Evolutionary conservation across 176 grass and related monocot genomes (phyloP), one percentile per base, ranked within the genome.

Genomic region (Puya raimondii): DNA sequence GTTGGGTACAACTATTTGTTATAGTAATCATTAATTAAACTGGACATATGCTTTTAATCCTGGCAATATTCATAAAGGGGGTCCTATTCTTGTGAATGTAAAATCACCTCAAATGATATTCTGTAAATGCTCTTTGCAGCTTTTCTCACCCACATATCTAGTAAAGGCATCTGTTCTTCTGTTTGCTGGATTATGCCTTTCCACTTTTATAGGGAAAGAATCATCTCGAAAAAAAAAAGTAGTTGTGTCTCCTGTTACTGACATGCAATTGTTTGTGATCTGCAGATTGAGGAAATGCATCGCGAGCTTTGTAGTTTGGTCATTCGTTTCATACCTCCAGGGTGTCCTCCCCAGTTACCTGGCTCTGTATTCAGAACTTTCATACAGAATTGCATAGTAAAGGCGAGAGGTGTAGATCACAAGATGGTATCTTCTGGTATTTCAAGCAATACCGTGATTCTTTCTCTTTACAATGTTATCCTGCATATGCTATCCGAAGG

Each of bases 261-360:
- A 25, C 23, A 70, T 63, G 48, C 17, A 50, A 29, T 26, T 64
- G 14, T 27, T 2, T 50, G 49, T 74, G 68, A 75, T 68, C 70
- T 82, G 11, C 86, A 93, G 86, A 87, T 94, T 80, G 91, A 94
- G 51, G 91, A 89, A 70, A 89, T 87, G 84, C 91, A 94, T 65
- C 69, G 72, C 47, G 80, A 80, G 15, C 78, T 94, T 69, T 94
- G 91, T 73, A 82, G 78, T 70, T 82, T 94, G 75, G 80, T 89
- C 49, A 87, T 94, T 74, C 74, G 56, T 53, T 94, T 94, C 73
- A 73, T 79, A 9, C 91, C 91, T 74, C 83, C 81, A 61, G 75
- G 67, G 0, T 75, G 58, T 27, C 78, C 78, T 3, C 69, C 68
- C 65, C 76, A 77, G 75, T 73, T 68, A 72, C 90, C 83, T 66